Evolutionary conservation across 371 early-diverging fungal genomes (phyloP), one percentile per base, ranked within the genome.

Genomic region (Batrachochytrium dendrobatidis): DNA sequence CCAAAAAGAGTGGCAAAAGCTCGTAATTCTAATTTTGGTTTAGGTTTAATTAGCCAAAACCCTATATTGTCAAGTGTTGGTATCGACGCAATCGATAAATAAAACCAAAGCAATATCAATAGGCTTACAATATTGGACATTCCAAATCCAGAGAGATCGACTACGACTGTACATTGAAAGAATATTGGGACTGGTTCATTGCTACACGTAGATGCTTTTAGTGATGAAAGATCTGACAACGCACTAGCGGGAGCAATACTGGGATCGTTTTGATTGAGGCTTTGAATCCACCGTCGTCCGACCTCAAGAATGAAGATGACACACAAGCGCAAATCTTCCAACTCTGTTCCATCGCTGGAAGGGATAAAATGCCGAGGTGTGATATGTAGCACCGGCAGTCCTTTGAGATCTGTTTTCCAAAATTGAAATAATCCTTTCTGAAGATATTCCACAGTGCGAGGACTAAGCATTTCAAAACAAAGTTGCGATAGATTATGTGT

Each of bases 81-180:
- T n/a, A n/a, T n/a, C n/a, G n/a, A n/a, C n/a, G n/a, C n/a, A n/a
- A n/a, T n/a, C n/a, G n/a, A n/a, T n/a, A n/a, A n/a, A n/a, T n/a
- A n/a, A n/a, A n/a, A n/a, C n/a, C n/a, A n/a, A n/a, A n/a, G n/a
- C n/a, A n/a, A n/a, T n/a, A n/a, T n/a, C n/a, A n/a, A n/a, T n/a
- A 2, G 29, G 53, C 55, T 10, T 26, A 61, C 70, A 45, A 76
- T 24, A 48, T 71, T 70, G 3, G 55, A 50, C 31, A 76, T 34
- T 2, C 71, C 71, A 49, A 73, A 67, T 26, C 70, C 68, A 10
- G 67, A 62, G 31, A 76, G 54, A 60, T 76, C 73, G 28, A 73
- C 31, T 26, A 76, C 66, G 15, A 73, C 64, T 12, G 62, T 33
- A n/a, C 66, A 22, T 33, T 70, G 67, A 39, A 51, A 61, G 10